Evolutionary conservation across 176 grass and related monocot genomes (phyloP).

Genomic region (Eremochloa ophiuroides): DNA sequence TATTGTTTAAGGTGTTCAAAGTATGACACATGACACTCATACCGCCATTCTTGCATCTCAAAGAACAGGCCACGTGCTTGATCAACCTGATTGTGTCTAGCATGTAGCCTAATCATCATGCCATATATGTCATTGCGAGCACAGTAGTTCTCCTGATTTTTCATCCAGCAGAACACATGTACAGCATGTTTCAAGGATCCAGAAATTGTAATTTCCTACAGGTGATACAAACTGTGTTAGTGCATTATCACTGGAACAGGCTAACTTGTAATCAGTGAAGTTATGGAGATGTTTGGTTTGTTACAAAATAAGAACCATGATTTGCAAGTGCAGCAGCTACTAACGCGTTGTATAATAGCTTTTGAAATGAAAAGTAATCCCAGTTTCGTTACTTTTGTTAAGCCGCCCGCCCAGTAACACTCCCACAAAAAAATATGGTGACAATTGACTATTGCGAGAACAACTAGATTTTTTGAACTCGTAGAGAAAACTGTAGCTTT

Average conservation of each 20-base stretch:
- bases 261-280: neutral
- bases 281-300: neutral
- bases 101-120: conserved; percentile 81
- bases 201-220: conserved; percentile 65
- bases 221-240: conserved; percentile 23
- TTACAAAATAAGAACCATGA: neutral
- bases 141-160: conserved; percentile 83
- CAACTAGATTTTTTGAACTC: neutral
- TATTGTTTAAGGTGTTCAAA: conserved; percentile 2
- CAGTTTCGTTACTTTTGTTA: no score
- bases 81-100: conserved; percentile 77
- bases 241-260: neutral
- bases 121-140: conserved; percentile 73
- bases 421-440: neutral
- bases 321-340: neutral
- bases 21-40: conserved; percentile 16
- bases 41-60: conserved; percentile 96
- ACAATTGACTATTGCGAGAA: neutral
- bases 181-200: conserved; percentile 70
- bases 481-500: neutral
- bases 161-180: conserved; percentile 93
- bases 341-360: neutral
- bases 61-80: conserved; percentile 91
- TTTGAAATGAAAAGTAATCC: no score
- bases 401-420: neutral